phyloP scores from a whole-genome alignment of 2,329 filamentous ascomycete species.

The Alternaria sp. region DNA sequence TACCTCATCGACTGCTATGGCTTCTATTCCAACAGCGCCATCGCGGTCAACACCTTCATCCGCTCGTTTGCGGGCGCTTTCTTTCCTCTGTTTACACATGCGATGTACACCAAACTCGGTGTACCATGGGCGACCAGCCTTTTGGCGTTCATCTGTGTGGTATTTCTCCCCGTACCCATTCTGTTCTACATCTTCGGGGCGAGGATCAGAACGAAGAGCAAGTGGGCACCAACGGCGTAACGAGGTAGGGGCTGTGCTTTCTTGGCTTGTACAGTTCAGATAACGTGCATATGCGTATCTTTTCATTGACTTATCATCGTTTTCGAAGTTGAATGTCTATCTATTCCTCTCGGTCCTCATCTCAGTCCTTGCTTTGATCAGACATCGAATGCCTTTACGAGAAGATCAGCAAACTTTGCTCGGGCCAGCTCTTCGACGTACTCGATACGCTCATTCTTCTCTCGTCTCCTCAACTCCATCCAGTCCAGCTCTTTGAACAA shows the following conservation, averaged over 20 bases:
- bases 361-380: background rate
- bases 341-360: background rate
- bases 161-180: conserved; percentile 43
- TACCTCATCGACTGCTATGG: conserved; percentile 74
- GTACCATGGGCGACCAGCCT: conserved; percentile 45
- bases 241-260: background rate
- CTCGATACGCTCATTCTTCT: background rate
- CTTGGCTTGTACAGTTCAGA: background rate
- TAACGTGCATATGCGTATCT: background rate
- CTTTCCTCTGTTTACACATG: conserved; percentile 58
- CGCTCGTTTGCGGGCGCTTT: conserved; percentile 57
- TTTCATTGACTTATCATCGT: background rate
- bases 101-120: conserved; percentile 53
- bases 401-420: background rate
- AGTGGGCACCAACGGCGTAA: conserved; percentile 33
- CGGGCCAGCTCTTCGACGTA: background rate
- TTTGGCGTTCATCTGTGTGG: conserved; percentile 42
- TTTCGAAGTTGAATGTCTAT: background rate
- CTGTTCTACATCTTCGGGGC: conserved; percentile 46
- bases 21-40: conserved; percentile 53
- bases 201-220: conserved; percentile 39
- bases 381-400: background rate
- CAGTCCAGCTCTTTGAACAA: conserved; percentile 10
- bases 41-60: conserved; percentile 59
- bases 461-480: background rate